Base-by-base conservation (phyloP, 2,329 filamentous ascomycete species). In the Aspergillus sp. region DNA sequence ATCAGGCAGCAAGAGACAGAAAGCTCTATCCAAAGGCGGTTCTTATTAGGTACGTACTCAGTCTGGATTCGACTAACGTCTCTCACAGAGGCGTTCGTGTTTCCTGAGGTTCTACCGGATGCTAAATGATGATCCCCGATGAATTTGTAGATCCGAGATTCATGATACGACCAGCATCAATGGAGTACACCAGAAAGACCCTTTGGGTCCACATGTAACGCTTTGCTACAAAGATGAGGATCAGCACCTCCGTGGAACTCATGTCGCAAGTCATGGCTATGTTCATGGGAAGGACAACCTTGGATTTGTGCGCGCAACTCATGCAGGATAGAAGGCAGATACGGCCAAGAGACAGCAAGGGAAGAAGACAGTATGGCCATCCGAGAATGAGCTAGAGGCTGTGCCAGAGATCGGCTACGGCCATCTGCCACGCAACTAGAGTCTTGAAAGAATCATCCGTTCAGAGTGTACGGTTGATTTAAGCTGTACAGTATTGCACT, bases 181-280 rank as follows among this genome's bases (percentile, higher is more conserved):
- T 49, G 57, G 57, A 35, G 41, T 43, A 53, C 57, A 45, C 17
- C 55, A 58, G 50, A 55, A 55, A 42, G 59, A 60, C 50, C 59
- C 57, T 35, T 17, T 54, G 44, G 57, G 59, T 14, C 17, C 20
- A 19, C 55, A 60, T 45, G 45, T 61, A 14, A 60, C 59, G 26
- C 47, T 61, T 40, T 60, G 57, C 45, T 61, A 55, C 44, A 61
- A 61, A 51, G 59, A 61, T 20, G 47, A 54, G 19, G 30, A 56
- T 24, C 55, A 58, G 43, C 47, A 58, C 32, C 52, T 49, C 13
- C 53, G 47, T 47, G 53, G 55, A 3, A 61, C 59, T 38, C 59
- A 59, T 45, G 54, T 60, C n/a, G 49, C 58, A 16, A 57, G 56
- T 33, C 58, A 60, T 52, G 56, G 53, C 33, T 36, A 36, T 36